phyloP scores from a whole-genome alignment of 2,329 filamentous ascomycete genomes.

The Clonostachys sp. region DNA sequence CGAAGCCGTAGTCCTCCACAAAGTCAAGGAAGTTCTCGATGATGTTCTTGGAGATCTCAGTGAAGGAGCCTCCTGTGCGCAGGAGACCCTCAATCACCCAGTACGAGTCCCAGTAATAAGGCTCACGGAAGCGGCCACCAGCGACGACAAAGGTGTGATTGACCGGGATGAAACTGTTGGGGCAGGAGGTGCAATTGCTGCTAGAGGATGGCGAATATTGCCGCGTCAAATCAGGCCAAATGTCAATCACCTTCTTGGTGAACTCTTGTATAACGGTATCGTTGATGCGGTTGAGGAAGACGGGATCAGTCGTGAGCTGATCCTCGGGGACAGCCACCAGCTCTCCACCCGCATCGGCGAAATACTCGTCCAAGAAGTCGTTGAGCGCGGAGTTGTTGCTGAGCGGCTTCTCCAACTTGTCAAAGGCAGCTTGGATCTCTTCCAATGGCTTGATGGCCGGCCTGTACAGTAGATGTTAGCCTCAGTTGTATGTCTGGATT shows the following conservation, averaged over 20 bases:
- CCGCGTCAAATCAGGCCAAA: conserved; percentile 65
- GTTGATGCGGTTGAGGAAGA: conserved; percentile 52
- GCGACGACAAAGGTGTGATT: conserved; percentile 68
- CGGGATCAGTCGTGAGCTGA: conserved; percentile 49
- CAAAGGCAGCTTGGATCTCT: conserved; percentile 58
- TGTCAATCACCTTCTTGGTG: conserved; percentile 58
- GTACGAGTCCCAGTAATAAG: conserved; percentile 69
- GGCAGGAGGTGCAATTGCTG: conserved; percentile 52
- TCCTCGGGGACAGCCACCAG: conserved; percentile 46
- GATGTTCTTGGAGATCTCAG: conserved; percentile 58
- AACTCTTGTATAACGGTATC: conserved; percentile 58
- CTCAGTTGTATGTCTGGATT: not conserved
- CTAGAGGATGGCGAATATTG: conserved; percentile 42
- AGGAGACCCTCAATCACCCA: conserved; percentile 65
- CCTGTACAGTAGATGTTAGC: conserved; percentile 22
- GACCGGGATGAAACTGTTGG: conserved; percentile 61
- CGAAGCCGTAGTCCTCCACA: conserved; percentile 59
- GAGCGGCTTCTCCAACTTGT: conserved; percentile 54
- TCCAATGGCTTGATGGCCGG: conserved; percentile 55
- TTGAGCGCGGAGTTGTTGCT: conserved; percentile 59
- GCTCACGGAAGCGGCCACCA: conserved; percentile 65
- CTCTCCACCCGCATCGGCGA: conserved; percentile 60
- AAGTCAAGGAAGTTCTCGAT: conserved; percentile 69
- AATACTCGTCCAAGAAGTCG: conserved; percentile 57
- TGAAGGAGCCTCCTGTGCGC: conserved; percentile 59